Conservation (phyloP, 139 green algal genomes). For the Coccomyxa sp. region DNA sequence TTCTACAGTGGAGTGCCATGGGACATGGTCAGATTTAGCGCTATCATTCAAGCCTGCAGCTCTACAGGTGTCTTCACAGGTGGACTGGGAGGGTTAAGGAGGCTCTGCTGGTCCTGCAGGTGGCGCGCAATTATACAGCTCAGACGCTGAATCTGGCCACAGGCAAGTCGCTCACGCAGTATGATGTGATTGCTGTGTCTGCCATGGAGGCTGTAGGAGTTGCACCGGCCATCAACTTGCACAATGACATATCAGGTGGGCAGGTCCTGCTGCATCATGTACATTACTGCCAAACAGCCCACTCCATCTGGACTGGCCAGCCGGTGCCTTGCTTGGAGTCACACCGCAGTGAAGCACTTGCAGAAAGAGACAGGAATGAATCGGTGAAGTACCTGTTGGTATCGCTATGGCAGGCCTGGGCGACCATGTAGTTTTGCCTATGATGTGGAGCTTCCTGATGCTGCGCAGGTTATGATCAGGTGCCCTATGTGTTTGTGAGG, state of each 20-base stretch:
- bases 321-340: no score
- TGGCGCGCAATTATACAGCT: neutral
- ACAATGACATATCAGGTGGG: neutral
- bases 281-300: neutral
- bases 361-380: no score
- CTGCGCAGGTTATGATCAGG: neutral
- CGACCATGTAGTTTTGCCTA: no score
- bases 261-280: neutral
- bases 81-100: neutral
- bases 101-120: neutral
- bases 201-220: neutral
- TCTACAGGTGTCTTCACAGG: no score
- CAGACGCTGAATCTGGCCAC: neutral
- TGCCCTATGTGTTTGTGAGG: neutral
- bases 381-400: neutral
- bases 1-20: slow-evolving; percentile 1
- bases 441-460: no score
- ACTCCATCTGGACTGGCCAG: no score
- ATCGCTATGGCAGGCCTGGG: neutral
- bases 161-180: neutral
- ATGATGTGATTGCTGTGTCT: neutral
- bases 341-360: no score
- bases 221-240: neutral
- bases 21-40: neutral
- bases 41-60: no score